Conservation (phyloP, 106 monocot species). For the Hemerocallis citrina region DNA sequence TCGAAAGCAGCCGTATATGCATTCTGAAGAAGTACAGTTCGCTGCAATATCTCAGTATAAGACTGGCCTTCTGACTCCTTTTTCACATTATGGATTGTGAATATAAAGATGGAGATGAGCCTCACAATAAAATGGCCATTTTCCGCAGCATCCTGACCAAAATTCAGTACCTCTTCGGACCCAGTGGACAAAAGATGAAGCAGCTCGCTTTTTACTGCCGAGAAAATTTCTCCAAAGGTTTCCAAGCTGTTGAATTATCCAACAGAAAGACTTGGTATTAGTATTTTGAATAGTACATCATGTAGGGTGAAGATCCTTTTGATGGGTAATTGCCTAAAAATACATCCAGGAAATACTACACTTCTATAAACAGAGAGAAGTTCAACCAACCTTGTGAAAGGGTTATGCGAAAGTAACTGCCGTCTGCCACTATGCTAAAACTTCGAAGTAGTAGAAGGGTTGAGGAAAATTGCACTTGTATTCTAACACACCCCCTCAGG, state of each 20-base stretch:
- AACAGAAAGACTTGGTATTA: not conserved
- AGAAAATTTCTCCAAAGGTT: constrained; percentile 77
- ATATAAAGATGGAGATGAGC: constrained; percentile 66
- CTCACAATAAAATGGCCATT: constrained; percentile 51
- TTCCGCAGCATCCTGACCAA: constrained; percentile 49
- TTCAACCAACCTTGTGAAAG: too few relatives aligned
- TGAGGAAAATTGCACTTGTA: too few relatives aligned
- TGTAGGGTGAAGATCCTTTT: too few relatives aligned
- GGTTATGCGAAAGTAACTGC: too few relatives aligned
- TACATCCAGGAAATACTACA: too few relatives aligned
- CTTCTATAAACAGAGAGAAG: too few relatives aligned
- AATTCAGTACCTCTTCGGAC: constrained; percentile 53
- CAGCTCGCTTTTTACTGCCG: constrained; percentile 32
- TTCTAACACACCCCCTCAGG: too few relatives aligned
- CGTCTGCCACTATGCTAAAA: too few relatives aligned
- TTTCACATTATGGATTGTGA: constrained; percentile 73
- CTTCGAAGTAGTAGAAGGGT: too few relatives aligned
- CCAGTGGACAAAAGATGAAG: constrained; percentile 67
- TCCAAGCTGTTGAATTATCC: constrained; percentile 50
- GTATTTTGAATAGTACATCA: too few relatives aligned
- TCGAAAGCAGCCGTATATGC: constrained; percentile 79
- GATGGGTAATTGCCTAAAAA: too few relatives aligned
- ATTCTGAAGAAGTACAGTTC: constrained; percentile 64
- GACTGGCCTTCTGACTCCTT: constrained; percentile 63
- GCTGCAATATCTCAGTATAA: constrained; percentile 84